These are phyloP conservation scores for Phytophthora syringae DNA, from an alignment of 352 stramenopile species.

Conservation along the genomic window DNA sequence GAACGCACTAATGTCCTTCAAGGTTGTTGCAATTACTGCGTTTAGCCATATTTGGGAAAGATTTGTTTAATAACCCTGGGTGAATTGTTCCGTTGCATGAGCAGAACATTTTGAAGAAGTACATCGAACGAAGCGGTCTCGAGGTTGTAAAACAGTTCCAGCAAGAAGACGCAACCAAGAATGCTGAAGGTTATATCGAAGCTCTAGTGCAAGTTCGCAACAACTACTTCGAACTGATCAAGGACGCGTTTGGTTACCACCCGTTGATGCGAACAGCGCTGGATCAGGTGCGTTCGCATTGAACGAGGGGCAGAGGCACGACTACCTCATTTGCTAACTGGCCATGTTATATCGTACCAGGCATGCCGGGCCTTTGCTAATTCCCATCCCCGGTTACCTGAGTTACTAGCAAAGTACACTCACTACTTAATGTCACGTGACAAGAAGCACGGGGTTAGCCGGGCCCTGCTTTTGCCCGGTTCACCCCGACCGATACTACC, in stretches of 20 bases:
- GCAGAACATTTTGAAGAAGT: conserved; percentile 89
- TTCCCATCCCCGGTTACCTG: conserved; percentile 76
- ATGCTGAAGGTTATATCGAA: conserved; percentile 87
- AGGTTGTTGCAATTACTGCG: conserved; percentile 46
- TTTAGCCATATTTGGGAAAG: not conserved
- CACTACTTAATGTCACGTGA: conserved; percentile 87
- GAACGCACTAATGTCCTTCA: conserved; percentile 81
- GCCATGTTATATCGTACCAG: conserved; percentile 26
- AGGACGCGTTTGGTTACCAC: conserved; percentile 85
- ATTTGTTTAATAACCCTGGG: conserved; percentile 11
- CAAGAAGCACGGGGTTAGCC: conserved; percentile 40
- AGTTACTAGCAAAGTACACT: conserved; percentile 85
- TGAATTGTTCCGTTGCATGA: conserved; percentile 11
- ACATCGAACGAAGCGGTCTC: conserved; percentile 80
- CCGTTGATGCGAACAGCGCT: conserved; percentile 83
- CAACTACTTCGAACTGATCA: conserved; percentile 85
- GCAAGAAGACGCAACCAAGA: conserved; percentile 80
- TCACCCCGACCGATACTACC: conserved; percentile 28
- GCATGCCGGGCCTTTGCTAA: conserved; percentile 88
- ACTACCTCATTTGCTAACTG: not conserved
- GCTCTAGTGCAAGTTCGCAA: conserved; percentile 83
- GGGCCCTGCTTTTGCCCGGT: conserved; percentile 28
- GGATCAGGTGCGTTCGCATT: conserved; percentile 60
- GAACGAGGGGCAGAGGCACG: not conserved
- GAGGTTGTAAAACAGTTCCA: conserved; percentile 84